These are phyloP conservation scores for Aspergillus ibericus DNA, from an alignment of 2,329 filamentous ascomycete species.

Conservation along the genomic window DNA sequence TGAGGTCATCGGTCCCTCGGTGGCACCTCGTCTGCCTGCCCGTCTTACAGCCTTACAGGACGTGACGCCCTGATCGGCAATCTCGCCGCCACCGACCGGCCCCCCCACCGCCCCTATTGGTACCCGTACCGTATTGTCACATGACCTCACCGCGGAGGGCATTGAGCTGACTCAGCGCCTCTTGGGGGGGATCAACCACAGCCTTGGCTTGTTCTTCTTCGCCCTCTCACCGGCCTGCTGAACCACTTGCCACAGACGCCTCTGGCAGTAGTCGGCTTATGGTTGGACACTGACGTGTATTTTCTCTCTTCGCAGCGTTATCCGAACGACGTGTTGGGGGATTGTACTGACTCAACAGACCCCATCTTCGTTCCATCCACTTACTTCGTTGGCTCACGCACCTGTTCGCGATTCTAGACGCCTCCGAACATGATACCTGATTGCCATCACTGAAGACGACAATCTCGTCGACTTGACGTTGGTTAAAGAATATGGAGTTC, in stretches of 20 bases:
- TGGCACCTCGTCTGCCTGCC: not conserved
- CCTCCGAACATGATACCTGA: constrained; percentile 27
- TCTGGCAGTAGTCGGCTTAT: not conserved
- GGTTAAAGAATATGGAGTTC: constrained; percentile 28
- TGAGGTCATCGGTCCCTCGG: constrained; percentile 2
- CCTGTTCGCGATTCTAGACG: not conserved
- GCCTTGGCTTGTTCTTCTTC: not conserved
- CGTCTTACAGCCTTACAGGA: not conserved
- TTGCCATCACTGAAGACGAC: constrained; percentile 20
- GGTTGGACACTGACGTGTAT: not conserved
- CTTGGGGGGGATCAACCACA: not conserved
- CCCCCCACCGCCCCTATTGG: not conserved
- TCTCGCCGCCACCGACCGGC: not conserved
- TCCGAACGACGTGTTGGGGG: not conserved
- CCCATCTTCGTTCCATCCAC: not conserved
- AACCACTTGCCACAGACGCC: not conserved
- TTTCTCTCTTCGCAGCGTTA: not conserved
- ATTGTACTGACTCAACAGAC: not conserved
- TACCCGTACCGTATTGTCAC: not conserved
- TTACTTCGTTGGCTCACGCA: not conserved
- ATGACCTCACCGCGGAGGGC: not conserved
- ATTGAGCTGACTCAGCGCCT: not conserved
- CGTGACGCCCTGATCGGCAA: not conserved
- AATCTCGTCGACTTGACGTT: constrained; percentile 18
- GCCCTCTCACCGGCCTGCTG: not conserved